phyloP scores from a whole-genome alignment of 2,329 filamentous ascomycete genomes.

The Diaporthe helianthi region DNA sequence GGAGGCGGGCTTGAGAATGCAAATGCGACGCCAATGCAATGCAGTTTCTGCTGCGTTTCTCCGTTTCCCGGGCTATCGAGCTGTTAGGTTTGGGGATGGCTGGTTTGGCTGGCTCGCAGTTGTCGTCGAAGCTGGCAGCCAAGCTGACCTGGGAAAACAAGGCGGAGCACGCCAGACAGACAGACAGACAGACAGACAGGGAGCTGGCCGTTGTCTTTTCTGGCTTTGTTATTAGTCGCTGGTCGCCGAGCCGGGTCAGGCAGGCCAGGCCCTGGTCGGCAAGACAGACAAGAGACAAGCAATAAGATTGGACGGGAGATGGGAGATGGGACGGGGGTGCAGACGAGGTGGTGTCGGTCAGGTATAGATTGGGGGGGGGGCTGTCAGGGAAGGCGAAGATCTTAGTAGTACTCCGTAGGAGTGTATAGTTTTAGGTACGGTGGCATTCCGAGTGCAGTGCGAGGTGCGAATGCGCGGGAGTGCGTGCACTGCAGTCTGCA shows the following conservation, averaged over 20 bases:
- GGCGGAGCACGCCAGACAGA: conserved; percentile 7
- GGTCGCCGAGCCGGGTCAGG: conserved; percentile 14
- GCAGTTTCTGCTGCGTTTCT: conserved; percentile 17
- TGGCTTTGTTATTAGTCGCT: conserved; percentile 15
- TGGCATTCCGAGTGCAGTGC: conserved; percentile 19
- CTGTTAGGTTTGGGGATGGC: not conserved
- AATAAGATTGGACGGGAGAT: conserved; percentile 18
- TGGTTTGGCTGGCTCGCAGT: conserved; percentile 17
- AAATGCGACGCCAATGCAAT: conserved; percentile 26
- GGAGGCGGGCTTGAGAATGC: not conserved
- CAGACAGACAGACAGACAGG: not conserved
- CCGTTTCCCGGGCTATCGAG: conserved; percentile 12
- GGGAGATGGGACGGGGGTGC: conserved; percentile 22
- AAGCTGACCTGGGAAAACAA: conserved; percentile 20
- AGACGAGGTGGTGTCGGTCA: conserved; percentile 23
- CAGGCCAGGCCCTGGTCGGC: conserved; percentile 21
- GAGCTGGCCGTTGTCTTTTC: conserved; percentile 12
- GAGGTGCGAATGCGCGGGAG: conserved; percentile 16
- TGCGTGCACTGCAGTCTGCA: not conserved
- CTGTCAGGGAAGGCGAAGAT: conserved; percentile 25
- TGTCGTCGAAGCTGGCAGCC: conserved; percentile 24
- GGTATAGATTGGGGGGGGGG: conserved; percentile 27
- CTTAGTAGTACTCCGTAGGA: not conserved
- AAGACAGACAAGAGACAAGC: conserved; percentile 26
- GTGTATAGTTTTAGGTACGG: conserved; percentile 6